Evolutionary conservation across 257 asterid species (phyloP), one percentile per base, ranked within the genome.

Genomic region (Solanum ossicruentum): DNA sequence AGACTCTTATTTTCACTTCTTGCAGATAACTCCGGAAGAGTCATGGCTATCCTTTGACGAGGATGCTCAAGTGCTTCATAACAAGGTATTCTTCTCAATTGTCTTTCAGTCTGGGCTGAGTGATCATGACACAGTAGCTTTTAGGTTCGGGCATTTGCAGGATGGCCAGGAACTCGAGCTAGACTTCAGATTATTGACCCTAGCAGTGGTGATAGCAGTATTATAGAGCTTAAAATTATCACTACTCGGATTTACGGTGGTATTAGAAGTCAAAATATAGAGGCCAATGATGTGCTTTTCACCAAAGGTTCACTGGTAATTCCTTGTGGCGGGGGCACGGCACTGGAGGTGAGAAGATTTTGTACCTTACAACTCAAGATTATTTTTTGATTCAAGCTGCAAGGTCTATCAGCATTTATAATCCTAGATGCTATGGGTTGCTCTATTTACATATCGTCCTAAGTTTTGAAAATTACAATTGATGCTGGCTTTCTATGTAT

Each of bases 131-230:
- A 85, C 88, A 23, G 54, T 83, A 83, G 85, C 89, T 91, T 92
- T 88, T 90, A 97, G 99, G 99, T 97, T 81, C 95, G 98, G 87
- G 99, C 99, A 83, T 92, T 97, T 92, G 93, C 99, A 92, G 98
- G 99, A 55, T 97, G 98, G 99, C 99, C 99, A 0, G 98, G 99
- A 86, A 94, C 99, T 60, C 94, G 98, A 83, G 94, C 97, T 85
- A 95, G 89, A 90, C 90, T 94, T 21, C 80, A 81, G 61, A 89
- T 90, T 43, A 52, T 90, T 84, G 93, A 91, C 83, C 88, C 93
- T 10, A 73, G 84, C 82, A 91, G 77, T 58, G 92, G 89, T 52
- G 84, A 87, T 85, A 83, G 66, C 61, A 90, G 86, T 71, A 87
- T 87, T 72, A 63, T 89, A 58, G 98, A 97, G 87, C 90, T 95